These are phyloP conservation scores for Graphilbum fragrans DNA, from an alignment of 2,329 filamentous ascomycete genomes.

Conservation along the genomic window DNA sequence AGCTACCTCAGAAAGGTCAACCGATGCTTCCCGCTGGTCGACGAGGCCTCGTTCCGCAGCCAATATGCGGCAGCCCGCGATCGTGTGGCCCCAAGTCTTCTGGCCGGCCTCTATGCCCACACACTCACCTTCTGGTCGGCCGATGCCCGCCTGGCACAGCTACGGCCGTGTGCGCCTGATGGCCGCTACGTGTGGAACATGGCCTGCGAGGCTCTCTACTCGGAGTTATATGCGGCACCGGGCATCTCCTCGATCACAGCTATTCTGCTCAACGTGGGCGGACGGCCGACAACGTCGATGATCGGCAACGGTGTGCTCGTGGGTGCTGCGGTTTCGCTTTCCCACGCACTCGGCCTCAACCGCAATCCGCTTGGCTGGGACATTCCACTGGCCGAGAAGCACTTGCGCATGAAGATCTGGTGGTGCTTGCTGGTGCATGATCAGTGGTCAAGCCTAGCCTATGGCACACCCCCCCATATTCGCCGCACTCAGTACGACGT, in stretches of 20 bases:
- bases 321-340: slow-evolving; percentile 37
- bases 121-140: slow-evolving; percentile 44
- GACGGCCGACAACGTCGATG: slow-evolving; percentile 46
- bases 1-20: slow-evolving; percentile 44
- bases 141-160: slow-evolving; percentile 29
- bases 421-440: slow-evolving; percentile 43
- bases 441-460: slow-evolving; percentile 40
- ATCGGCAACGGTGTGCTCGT: slow-evolving; percentile 42
- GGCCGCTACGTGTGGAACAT: slow-evolving; percentile 50
- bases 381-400: slow-evolving; percentile 37
- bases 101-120: slow-evolving; percentile 46
- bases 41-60: slow-evolving; percentile 36
- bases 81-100: slow-evolving; percentile 40
- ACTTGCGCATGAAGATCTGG: slow-evolving; percentile 40
- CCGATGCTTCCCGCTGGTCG: slow-evolving; percentile 48
- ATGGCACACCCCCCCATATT: slow-evolving; percentile 39
- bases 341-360: slow-evolving; percentile 42
- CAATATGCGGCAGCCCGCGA: slow-evolving; percentile 31
- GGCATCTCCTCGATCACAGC: slow-evolving; percentile 46
- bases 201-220: slow-evolving; percentile 46
- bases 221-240: slow-evolving; percentile 41
- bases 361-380: slow-evolving; percentile 39
- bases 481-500: slow-evolving; percentile 34
- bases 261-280: slow-evolving; percentile 45
- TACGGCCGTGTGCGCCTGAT: too few species aligned